phyloP scores from a whole-genome alignment of 2,329 filamentous ascomycete genomes.

The Beauveria asiatica region DNA sequence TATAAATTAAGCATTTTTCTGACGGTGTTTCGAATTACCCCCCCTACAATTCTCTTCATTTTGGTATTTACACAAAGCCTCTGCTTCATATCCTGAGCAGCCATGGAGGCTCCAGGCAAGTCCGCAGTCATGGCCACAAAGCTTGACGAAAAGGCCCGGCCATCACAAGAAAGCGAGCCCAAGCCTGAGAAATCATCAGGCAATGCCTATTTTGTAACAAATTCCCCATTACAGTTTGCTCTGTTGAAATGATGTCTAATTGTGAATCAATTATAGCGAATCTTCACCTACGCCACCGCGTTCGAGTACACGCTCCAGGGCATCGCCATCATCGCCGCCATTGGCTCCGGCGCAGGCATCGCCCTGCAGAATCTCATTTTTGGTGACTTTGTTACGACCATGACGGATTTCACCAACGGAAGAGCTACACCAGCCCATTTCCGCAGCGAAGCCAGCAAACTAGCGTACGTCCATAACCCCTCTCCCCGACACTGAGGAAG shows the following conservation, averaged over 20 bases:
- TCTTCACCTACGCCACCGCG: slow-evolving; percentile 12
- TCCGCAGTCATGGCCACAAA: not conserved
- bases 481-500: no score
- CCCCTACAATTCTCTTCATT: not conserved
- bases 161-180: not conserved
- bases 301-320: slow-evolving; percentile 13
- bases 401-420: slow-evolving; percentile 25
- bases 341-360: slow-evolving; percentile 29
- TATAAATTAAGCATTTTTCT: not conserved
- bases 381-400: slow-evolving; percentile 27
- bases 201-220: slow-evolving; percentile 5
- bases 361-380: slow-evolving; percentile 32
- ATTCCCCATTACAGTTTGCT: not conserved
- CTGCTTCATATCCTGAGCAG: not conserved
- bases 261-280: slow-evolving; percentile 5
- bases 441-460: slow-evolving; percentile 21
- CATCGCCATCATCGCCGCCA: slow-evolving; percentile 21
- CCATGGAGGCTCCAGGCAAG: not conserved
- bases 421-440: slow-evolving; percentile 20
- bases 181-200: not conserved
- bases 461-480: slow-evolving; percentile 19
- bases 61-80: not conserved
- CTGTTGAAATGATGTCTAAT: not conserved
- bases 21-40: not conserved
- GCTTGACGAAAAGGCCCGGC: not conserved